Evolutionary conservation across 495 filamentous ascomycete species (phyloP), one percentile per base, ranked within the genome.

Genomic region (Lindgomyces ingoldianus): DNA sequence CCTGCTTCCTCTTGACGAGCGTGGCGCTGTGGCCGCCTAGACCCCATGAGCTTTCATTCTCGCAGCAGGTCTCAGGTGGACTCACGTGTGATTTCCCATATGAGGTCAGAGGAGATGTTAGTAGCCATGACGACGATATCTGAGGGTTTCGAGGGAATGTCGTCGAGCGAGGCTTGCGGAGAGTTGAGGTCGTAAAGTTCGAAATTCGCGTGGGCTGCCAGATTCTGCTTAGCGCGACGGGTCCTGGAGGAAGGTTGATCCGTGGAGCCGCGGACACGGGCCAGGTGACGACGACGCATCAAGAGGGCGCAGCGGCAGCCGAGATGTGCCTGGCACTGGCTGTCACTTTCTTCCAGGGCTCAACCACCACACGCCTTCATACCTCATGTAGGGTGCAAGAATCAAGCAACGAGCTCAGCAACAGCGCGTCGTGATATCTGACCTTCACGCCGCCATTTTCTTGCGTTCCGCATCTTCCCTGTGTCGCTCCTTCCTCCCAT

Each of bases 61-160:
- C 11, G 29, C 51, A 45, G 30, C 29, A 36, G 1, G 36, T 63
- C 46, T 22, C 39, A 54, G 14, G 8, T 24, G 9, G 33, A 46
- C 16, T 56, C 21, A 96, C 92, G 90, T 81, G 85, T 84, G 77
- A 92, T 78, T 82, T 91, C 87, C 91, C 91, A 97, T 82, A 96
- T 81, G 67, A 96, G 84, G 76, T 97, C 92, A 71, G 86, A 79
- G 74, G 91, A 94, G 74, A 95, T 81, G 27, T 27, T 36, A 81
- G 89, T 70, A 78, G 66, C 49, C 57, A 68, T 64, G 67, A 49
- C 26, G 48, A 26, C 56, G 60, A 46, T 61, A 25, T 45, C 60
- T 47, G 6, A 2, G 24, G 24, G 25, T 4, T 52, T 18, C 12
- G 25, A 22, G 26, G 18, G 10, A 16, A 22, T 22, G 25, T 39